These are phyloP conservation scores for Pichia sp. DNA, from an alignment of 1,139 yeast species.

Conservation along the genomic window DNA sequence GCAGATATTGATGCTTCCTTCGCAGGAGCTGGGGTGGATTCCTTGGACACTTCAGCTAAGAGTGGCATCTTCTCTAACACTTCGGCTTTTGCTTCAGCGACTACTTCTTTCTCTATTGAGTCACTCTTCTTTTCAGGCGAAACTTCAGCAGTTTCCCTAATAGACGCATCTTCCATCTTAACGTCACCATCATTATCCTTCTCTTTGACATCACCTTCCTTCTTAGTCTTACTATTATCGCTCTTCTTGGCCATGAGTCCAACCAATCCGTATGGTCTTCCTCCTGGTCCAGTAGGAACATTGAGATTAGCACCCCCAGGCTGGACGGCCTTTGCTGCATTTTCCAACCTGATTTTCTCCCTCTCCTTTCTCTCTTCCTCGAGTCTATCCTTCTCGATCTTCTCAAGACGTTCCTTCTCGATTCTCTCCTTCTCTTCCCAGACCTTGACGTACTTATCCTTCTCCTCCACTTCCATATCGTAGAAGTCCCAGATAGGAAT, in stretches of 20 bases:
- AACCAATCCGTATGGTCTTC: conserved; percentile 25
- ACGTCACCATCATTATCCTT: conserved; percentile 1
- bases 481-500: conserved; percentile 53
- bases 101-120: conserved; percentile 1
- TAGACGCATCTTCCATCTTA: background rate
- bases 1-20: background rate
- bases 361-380: conserved; percentile 9
- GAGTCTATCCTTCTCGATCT: conserved; percentile 11
- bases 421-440: too few relatives aligned
- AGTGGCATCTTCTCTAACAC: conserved; percentile 1
- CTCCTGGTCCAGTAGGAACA: conserved; percentile 3
- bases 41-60: background rate
- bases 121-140: background rate
- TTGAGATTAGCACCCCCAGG: too few relatives aligned
- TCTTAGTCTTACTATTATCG: too few relatives aligned
- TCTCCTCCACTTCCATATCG: conserved; percentile 35
- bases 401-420: conserved; percentile 7
- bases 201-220: too few relatives aligned
- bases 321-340: too few relatives aligned
- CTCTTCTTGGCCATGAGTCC: too few relatives aligned
- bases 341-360: too few relatives aligned
- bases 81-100: background rate
- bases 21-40: background rate
- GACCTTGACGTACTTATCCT: conserved; percentile 21
- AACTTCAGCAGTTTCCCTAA: too few relatives aligned